Evolutionary conservation across 2,329 filamentous ascomycete species (phyloP).

Genomic region (Trichoderma endophyticum): DNA sequence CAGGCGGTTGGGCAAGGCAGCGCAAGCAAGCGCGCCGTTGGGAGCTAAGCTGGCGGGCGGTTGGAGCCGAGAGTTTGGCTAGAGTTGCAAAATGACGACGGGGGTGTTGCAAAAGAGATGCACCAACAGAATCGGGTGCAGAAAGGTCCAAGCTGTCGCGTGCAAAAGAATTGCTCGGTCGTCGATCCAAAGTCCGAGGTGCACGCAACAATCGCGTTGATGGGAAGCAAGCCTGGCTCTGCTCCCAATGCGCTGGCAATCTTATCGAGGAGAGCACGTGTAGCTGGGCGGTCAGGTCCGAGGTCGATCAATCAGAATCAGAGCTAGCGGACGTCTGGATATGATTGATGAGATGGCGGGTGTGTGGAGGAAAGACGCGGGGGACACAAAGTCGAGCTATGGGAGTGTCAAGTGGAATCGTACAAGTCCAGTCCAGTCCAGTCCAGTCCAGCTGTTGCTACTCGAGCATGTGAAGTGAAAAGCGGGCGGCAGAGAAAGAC

Average conservation of each 20-base stretch:
- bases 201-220: not conserved
- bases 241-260: conserved; percentile 8
- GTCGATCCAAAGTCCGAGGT: not conserved
- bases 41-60: not conserved
- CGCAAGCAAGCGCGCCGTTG: conserved; percentile 15
- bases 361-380: not conserved
- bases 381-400: not conserved
- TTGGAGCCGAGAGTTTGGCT: not conserved
- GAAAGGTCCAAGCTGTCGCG: not conserved
- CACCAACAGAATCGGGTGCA: not conserved
- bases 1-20: not conserved
- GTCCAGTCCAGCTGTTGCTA: not conserved
- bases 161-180: not conserved
- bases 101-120: not conserved
- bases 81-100: not conserved
- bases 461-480: not conserved
- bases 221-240: not conserved
- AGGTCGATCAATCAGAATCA: conserved; percentile 7
- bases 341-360: not conserved
- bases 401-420: not conserved
- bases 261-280: conserved; percentile 12
- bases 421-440: not conserved
- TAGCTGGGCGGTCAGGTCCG: conserved; percentile 13
- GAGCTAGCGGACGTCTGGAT: not conserved
- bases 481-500: not conserved